Percentiles rank a stretch among this genome's conserved stretches.
Evolutionary conservation across 2,329 filamentous ascomycete genomes (phyloP).

Genomic region (Pseudocercospora pini-densiflorae): DNA sequence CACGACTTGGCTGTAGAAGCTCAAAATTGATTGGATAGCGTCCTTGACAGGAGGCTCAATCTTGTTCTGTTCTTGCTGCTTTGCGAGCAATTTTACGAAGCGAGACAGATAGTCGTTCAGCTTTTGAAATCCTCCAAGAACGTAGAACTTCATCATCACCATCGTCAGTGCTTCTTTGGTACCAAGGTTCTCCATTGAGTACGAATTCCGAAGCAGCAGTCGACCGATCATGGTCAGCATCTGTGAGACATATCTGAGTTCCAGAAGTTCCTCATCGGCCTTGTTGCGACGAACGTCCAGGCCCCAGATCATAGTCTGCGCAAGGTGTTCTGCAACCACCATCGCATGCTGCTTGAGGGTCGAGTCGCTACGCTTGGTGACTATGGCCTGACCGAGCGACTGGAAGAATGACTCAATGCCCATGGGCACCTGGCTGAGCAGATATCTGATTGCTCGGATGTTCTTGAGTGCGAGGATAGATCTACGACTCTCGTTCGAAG

Average conservation of each 20-base stretch:
- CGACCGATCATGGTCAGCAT: slow-evolving; percentile 31
- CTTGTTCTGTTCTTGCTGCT: slow-evolving; percentile 48
- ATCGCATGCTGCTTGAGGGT: slow-evolving; percentile 65
- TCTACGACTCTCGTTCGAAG: slow-evolving; percentile 18
- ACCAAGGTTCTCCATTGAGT: slow-evolving; percentile 32
- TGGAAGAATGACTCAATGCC: slow-evolving; percentile 87
- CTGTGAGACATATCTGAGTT: slow-evolving; percentile 32
- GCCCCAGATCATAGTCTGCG: slow-evolving; percentile 56
- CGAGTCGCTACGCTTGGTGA: slow-evolving; percentile 72
- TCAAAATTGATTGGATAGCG: slow-evolving; percentile 77
- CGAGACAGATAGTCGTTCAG: slow-evolving; percentile 60
- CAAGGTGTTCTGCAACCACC: slow-evolving; percentile 70
- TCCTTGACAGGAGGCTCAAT: slow-evolving; percentile 27
- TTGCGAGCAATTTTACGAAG: slow-evolving; percentile 35
- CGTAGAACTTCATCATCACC: slow-evolving; percentile 85
- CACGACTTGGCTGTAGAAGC: slow-evolving; percentile 76
- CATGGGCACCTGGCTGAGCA: slow-evolving; percentile 78
- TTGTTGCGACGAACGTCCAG: slow-evolving; percentile 33
- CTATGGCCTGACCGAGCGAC: slow-evolving; percentile 78
- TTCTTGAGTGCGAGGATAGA: slow-evolving; percentile 65
- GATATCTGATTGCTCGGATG: slow-evolving; percentile 73
- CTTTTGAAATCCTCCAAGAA: slow-evolving; percentile 73
- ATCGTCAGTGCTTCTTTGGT: slow-evolving; percentile 60
- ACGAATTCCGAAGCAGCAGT: slow-evolving; percentile 33
- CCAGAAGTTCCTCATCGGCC: slow-evolving; percentile 27